phyloP scores from a whole-genome alignment of 2,329 filamentous ascomycete genomes.

The Fusarium begoniae region DNA sequence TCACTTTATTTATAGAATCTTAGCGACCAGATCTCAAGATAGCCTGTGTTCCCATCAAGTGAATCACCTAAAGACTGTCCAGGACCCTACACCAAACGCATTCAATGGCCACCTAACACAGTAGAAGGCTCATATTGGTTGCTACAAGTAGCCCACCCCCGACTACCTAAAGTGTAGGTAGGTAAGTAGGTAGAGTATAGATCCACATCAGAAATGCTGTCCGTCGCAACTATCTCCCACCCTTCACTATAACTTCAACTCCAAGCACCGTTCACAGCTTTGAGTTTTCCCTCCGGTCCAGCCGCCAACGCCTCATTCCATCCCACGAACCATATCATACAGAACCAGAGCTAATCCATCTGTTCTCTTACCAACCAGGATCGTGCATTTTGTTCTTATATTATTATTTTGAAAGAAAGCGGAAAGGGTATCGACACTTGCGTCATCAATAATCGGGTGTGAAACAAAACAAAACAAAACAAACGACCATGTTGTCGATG shows the following conservation, averaged over 20 bases:
- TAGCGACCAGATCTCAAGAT: not conserved
- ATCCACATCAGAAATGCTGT: constrained; percentile 16
- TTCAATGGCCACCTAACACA: not conserved
- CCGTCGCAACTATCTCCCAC: not conserved
- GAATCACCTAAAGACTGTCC: not conserved
- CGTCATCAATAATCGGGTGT: constrained; percentile 21
- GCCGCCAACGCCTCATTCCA: constrained; percentile 35
- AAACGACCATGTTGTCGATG: constrained; percentile 11
- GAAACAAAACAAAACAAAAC: constrained; percentile 10
- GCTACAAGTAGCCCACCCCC: constrained; percentile 6
- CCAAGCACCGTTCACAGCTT: constrained; percentile 8
- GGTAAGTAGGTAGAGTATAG: constrained; percentile 8
- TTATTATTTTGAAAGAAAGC: constrained; percentile 24
- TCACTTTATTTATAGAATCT: not conserved
- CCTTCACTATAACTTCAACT: constrained; percentile 2
- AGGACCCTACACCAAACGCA: not conserved
- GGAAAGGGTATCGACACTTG: constrained; percentile 39
- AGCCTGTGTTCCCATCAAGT: not conserved
- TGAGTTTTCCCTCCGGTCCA: constrained; percentile 14
- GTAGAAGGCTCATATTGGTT: not conserved
- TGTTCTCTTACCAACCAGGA: constrained; percentile 26
- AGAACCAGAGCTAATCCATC: constrained; percentile 25
- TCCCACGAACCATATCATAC: constrained; percentile 26
- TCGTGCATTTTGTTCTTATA: constrained; percentile 13
- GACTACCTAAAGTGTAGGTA: constrained; percentile 1